A percentile compares a stretch with the other conserved stretches of the same genome.
Evolutionary conservation across 2,329 filamentous ascomycete genomes (phyloP).

Genomic region (Cladosporium austrohemisphaericum): DNA sequence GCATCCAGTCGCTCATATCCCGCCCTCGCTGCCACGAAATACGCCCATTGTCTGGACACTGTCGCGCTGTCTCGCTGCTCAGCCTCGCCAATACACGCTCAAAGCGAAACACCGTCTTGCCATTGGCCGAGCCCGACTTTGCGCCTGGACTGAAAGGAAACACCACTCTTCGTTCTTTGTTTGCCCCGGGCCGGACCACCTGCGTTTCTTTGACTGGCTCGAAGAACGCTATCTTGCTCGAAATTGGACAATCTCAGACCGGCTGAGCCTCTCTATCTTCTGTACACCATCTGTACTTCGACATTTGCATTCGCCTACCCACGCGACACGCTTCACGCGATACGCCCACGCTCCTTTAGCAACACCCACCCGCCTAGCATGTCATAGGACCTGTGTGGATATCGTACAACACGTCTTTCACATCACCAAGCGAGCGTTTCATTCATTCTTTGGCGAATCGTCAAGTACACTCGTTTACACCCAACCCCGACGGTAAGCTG

Average conservation of each 20-base stretch:
- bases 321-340: conserved; percentile 23
- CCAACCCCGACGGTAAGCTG: conserved; percentile 34
- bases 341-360: conserved; percentile 30
- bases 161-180: conserved; percentile 15
- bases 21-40: conserved; percentile 1
- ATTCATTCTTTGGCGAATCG: conserved; percentile 31
- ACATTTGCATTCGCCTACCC: conserved; percentile 10
- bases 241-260: conserved; percentile 16
- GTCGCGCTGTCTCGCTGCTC: conserved; percentile 17
- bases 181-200: conserved; percentile 10
- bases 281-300: conserved; percentile 10
- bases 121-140: conserved; percentile 7
- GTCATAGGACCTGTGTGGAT: conserved; percentile 22
- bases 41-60: conserved; percentile 16
- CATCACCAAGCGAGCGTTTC: conserved; percentile 21
- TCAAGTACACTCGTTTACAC: conserved; percentile 53
- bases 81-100: conserved; percentile 16
- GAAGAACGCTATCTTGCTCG: conserved; percentile 9
- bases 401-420: conserved; percentile 19
- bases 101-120: conserved; percentile 11
- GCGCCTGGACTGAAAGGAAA: conserved; percentile 16
- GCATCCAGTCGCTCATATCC: conserved; percentile 16
- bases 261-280: conserved; percentile 8
- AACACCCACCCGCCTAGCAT: conserved; percentile 24
- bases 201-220: conserved; percentile 17